Percentiles rank a stretch among this genome's conserved stretches.
Conservation (phyloP, 306 rosid genomes). For the Vigna trinervia region DNA sequence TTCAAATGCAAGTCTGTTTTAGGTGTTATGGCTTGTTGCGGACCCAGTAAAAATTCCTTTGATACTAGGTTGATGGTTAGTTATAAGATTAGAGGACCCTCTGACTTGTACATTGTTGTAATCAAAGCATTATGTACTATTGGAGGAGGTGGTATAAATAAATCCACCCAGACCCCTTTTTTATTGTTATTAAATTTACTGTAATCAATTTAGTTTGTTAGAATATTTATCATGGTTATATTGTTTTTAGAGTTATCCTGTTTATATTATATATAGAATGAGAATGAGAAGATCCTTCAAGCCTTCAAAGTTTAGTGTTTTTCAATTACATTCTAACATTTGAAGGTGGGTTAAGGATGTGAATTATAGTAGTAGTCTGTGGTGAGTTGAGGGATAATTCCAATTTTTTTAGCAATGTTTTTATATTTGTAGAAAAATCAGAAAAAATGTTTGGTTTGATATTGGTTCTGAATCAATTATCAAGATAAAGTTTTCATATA, state of each 20-base stretch:
- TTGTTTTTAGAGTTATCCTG: too few species aligned
- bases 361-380: not conserved
- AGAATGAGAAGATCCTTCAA: too few species aligned
- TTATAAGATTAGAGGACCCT: not conserved
- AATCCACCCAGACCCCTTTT: not conserved
- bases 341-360: not conserved
- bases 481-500: too few species aligned
- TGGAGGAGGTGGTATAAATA: not conserved
- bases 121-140: not conserved
- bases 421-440: not conserved
- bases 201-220: not conserved
- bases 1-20: not conserved
- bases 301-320: not conserved
- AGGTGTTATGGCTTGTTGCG: not conserved
- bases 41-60: not conserved
- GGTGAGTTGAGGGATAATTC: constrained; percentile 38
- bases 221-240: too few species aligned
- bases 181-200: not conserved
- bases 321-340: not conserved
- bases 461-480: too few species aligned
- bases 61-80: not conserved
- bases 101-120: not conserved
- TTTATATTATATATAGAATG: not conserved
- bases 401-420: constrained; percentile 32
- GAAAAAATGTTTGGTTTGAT: not conserved